These are phyloP conservation scores for Beauveria rudraprayagi DNA, from an alignment of 2,329 filamentous ascomycete genomes.

Conservation along the genomic window DNA sequence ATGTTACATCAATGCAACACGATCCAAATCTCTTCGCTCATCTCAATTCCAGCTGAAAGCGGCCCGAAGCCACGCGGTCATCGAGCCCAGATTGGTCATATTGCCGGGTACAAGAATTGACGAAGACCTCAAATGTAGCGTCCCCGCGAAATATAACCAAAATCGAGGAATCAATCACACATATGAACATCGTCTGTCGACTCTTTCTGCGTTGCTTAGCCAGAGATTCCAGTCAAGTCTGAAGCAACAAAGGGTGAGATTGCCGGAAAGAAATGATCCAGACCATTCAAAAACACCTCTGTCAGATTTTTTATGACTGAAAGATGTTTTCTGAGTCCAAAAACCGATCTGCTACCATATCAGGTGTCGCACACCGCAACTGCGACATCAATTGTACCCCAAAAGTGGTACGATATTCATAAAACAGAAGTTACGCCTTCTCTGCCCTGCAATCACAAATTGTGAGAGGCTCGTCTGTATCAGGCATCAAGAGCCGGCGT, in stretches of 20 bases:
- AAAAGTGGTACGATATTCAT: constrained; percentile 21
- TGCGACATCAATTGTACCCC: constrained; percentile 18
- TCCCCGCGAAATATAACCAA: constrained; percentile 28
- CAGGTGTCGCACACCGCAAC: constrained; percentile 24
- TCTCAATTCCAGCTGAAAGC: too few relatives aligned
- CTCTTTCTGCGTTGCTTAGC: background rate
- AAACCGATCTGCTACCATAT: constrained; percentile 23
- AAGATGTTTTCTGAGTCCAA: constrained; percentile 22
- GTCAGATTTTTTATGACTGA: constrained; percentile 21
- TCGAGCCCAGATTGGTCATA: too few relatives aligned
- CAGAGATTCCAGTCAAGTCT: background rate
- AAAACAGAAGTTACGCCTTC: constrained; percentile 23
- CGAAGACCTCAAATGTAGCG: too few relatives aligned
- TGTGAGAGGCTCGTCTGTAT: constrained; percentile 36
- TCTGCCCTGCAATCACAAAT: constrained; percentile 36
- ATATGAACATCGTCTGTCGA: background rate
- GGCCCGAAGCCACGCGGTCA: too few relatives aligned
- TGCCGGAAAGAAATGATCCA: background rate
- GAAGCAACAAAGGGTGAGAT: background rate
- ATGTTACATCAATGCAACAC: too few relatives aligned
- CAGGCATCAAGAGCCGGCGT: constrained; percentile 36
- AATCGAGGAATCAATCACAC: background rate
- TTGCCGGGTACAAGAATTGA: too few relatives aligned
- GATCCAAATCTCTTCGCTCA: too few relatives aligned
- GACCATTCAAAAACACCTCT: background rate